A percentile compares a stretch with the other conserved stretches of the same genome.
Conservation (phyloP, 768 basidiomycete genomes). For the Mrakia gelida region DNA sequence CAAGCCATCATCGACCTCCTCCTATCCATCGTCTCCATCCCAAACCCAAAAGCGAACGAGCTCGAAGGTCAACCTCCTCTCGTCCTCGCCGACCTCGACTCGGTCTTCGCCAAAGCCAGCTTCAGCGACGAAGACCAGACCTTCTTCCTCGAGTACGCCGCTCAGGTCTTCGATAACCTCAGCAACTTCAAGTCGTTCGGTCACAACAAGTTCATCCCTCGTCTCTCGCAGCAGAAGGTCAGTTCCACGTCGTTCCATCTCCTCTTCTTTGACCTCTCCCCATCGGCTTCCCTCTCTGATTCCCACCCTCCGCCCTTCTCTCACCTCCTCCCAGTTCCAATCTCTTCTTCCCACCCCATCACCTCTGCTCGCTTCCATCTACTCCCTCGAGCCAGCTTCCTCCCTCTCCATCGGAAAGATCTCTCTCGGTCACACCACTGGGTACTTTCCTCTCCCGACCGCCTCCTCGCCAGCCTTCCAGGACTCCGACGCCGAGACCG, state of each 20-base stretch:
- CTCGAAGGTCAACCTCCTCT: neutral
- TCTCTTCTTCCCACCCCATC: too few relatives aligned
- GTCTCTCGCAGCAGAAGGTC: conserved; percentile 60
- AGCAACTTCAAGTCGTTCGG: conserved; percentile 53
- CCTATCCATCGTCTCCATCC: neutral
- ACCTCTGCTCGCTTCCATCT: too few relatives aligned
- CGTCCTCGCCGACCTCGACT: neutral
- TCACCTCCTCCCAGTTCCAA: neutral
- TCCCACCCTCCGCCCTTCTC: too few relatives aligned
- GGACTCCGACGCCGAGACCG: too few relatives aligned
- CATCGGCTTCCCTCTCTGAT: too few relatives aligned
- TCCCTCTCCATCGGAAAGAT: too few relatives aligned
- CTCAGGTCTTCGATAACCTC: conserved; percentile 19
- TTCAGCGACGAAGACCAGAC: neutral
- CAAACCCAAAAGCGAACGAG: conserved; percentile 7
- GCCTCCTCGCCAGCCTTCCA: too few relatives aligned
- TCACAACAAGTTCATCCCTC: conserved; percentile 78
- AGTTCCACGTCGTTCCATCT: neutral
- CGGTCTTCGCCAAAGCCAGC: neutral
- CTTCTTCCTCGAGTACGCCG: conserved; percentile 5
- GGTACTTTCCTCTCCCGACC: too few relatives aligned
- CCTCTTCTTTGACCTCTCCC: neutral
- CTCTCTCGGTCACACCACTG: too few relatives aligned
- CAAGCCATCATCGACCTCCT: conserved; percentile 20
- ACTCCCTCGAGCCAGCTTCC: too few relatives aligned